Evolutionary conservation across 805 yeast species (phyloP).

Genomic region (Aciculoconidium aculeatum): DNA sequence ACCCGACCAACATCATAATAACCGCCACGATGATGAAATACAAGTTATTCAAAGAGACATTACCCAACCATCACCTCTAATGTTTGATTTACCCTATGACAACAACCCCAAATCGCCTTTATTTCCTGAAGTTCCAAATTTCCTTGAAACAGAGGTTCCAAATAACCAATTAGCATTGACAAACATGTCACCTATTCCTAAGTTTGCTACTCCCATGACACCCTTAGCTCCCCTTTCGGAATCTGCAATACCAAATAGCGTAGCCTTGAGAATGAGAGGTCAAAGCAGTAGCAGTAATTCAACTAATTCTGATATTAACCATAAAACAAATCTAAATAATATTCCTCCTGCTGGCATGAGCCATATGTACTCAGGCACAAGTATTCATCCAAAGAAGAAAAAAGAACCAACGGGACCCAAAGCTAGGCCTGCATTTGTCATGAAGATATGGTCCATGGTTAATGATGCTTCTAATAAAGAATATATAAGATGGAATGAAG

Average conservation of each 20-base stretch:
- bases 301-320: no score
- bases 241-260: conserved; percentile 21
- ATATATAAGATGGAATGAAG: conserved; percentile 77
- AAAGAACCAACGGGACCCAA: conserved; percentile 39
- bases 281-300: no score
- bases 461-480: conserved; percentile 68
- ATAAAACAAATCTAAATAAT: no score
- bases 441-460: conserved; percentile 93
- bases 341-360: no score
- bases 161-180: conserved; percentile 4
- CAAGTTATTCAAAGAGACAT: conserved; percentile 16
- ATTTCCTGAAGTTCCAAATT: not conserved
- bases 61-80: conserved; percentile 3
- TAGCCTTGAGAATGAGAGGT: conserved; percentile 11
- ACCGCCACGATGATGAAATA: conserved; percentile 20
- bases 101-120: conserved; percentile 1
- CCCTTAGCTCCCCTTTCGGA: conserved; percentile 27
- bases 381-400: conserved; percentile 16
- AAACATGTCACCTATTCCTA: conserved; percentile 5
- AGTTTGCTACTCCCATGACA: conserved; percentile 15
- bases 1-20: no score
- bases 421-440: conserved; percentile 81
- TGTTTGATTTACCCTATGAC: conserved; percentile 4
- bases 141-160: no score
- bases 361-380: no score